Base-by-base conservation (phyloP, 768 basidiomycete species). In the Saitozyma podzolica region DNA sequence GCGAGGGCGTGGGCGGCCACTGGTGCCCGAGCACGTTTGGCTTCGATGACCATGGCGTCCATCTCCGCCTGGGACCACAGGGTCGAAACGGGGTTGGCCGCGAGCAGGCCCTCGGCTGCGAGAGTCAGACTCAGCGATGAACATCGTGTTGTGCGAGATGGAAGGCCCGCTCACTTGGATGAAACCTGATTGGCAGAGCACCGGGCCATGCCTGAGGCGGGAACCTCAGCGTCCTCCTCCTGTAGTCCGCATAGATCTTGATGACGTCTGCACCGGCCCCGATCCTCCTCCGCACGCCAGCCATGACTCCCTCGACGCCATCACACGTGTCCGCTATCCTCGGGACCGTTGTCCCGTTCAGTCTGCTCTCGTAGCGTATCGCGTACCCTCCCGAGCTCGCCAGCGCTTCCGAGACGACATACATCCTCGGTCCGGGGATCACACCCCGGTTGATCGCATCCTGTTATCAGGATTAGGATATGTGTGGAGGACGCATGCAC, bases 181-280 rank as follows among this genome's bases (percentile, higher is more conserved):
- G 61, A 52, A 47, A 48, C 29, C 39, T 43, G 40, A 63, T 58
- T 1, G 61, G 61, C 40, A 63, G 47, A 40, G 45, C 48, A 13
- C 61, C 61, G 17, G 59, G 59, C 61, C 61, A 63, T 17, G 61
- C 16, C 16, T 37, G 56, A 8, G 42, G 60, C 9, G 68, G 68
- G 41, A 66, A 66, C 8, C 68, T 14, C 49, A 66, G 43, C 9
- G 54, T 37, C 48, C 68, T 49, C 41, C 65, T 47, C n/a, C 58
- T 17, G 53, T 69, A 69, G 50, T 66, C 65, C 2, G 65, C 64
- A 54, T 69, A 69, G 43, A 69, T 63, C 58, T 69, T 69, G 60
- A 69, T 69, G 13, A 69, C 29, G 55, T 69, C 68, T n/a, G 68
- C 68, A 1, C 68, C 68, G 20, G 62, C 57, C 1, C 68, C 68